Base-by-base conservation (phyloP, 1,139 yeast genomes). In the Debaryomyces nepalensis region DNA sequence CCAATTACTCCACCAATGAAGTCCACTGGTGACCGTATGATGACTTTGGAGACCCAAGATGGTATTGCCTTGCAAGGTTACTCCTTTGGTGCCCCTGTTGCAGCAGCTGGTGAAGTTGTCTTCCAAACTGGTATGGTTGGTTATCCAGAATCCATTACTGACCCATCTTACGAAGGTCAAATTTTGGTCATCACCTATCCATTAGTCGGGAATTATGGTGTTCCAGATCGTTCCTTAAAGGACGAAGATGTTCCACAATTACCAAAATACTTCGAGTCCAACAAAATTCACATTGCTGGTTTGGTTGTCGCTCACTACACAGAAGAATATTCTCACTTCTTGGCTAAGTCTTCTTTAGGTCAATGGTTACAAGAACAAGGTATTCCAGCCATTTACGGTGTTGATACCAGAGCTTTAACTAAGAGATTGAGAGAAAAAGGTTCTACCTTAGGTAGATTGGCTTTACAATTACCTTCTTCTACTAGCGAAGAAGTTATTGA, bases 101-200 rank as follows among this genome's bases (percentile, higher is more conserved):
- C 93, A 26, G 82, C 84, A 45, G 96, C 99, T 47, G 99, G 99
- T 77, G 99, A 95, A 74, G 81, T 93, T 61, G 99, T 95, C 51
- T 95, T 95, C 81, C 99, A 93, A 72, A 95, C 99, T 51, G 99
- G 99, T 75, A 95, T 95, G 99, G 99, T 93, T 56, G 99, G 99
- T 52, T 95, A 95, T 67, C 99, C 99, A 36, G 99, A 95, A 70
- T 85, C 98, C 47, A 81, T 95, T 64, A 91, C 99, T 40, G 99
- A 95, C 71, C 99, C 99, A 50, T 93, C 99, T 39, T 95, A 95
- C 67, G 95, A 88, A 63, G 99, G 99, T 52, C 99, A 95, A 73
- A 91, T 95, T 59, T 80, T 95, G 65, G 98, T 93, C 49, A 87
- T 95, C 67, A 95, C 99, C 45, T 91, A 83, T 66, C 99, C 99